Evolutionary conservation across 352 stramenopile species (phyloP).

Genomic region (Pythium pyrilobum): DNA sequence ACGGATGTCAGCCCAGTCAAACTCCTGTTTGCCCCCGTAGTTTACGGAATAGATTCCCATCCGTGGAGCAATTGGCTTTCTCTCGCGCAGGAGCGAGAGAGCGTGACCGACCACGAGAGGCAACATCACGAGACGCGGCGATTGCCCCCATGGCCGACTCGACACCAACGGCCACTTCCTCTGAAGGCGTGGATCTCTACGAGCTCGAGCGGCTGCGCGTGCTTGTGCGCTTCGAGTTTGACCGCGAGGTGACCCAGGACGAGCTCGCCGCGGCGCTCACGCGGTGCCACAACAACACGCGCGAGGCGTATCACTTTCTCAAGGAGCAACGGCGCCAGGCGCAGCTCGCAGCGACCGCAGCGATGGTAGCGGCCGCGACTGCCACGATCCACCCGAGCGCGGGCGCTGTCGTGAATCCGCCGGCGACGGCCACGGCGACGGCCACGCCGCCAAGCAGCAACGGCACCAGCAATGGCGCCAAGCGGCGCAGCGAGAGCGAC

Average conservation of each 20-base stretch:
- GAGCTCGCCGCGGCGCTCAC: slow-evolving; percentile 44
- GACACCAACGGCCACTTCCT: slow-evolving; percentile 11
- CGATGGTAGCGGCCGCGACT: slow-evolving; percentile 9
- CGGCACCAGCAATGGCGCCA: slow-evolving; percentile 8
- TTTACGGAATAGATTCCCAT: no score
- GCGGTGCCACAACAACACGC: slow-evolving; percentile 33
- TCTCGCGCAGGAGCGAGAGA: no score
- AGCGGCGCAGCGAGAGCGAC: slow-evolving; percentile 17
- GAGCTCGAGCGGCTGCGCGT: slow-evolving; percentile 53
- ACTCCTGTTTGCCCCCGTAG: no score
- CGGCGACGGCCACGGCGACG: neutral
- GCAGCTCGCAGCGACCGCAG: slow-evolving; percentile 2
- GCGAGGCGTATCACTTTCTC: slow-evolving; percentile 46
- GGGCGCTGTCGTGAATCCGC: neutral
- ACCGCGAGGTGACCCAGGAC: slow-evolving; percentile 31
- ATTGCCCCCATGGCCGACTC: slow-evolving; percentile 19
- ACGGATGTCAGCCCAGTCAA: no score
- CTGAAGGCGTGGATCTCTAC: slow-evolving; percentile 31
- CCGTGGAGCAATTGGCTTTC: no score
- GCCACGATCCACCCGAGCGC: neutral
- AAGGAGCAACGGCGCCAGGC: slow-evolving; percentile 28
- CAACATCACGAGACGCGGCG: slow-evolving; percentile 10
- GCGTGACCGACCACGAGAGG: no score
- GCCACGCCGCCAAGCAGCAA: neutral
- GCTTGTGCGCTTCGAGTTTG: slow-evolving; percentile 61